Conservation (phyloP, 768 basidiomycete species). For the Fomitopsis serialis region DNA sequence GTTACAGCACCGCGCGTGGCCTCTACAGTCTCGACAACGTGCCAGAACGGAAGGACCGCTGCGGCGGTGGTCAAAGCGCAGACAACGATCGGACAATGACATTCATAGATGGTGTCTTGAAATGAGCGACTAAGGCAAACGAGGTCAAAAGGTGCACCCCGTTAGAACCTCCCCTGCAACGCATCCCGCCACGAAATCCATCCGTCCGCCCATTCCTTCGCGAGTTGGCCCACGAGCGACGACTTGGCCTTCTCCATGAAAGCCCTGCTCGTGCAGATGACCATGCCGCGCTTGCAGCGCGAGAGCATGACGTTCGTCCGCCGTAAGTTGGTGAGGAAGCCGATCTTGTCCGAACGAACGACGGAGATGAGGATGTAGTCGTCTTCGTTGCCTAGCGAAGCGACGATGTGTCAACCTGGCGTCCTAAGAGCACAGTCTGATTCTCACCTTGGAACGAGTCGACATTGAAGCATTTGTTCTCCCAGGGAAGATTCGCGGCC, state of each 20-base stretch:
- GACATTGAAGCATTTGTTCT: conserved; percentile 27
- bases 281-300: conserved; percentile 28
- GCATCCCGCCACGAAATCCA: conserved; percentile 10
- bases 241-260: conserved; percentile 17
- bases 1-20: neutral
- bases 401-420: neutral
- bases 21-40: neutral
- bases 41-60: neutral
- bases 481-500: conserved; percentile 16
- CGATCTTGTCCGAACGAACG: conserved; percentile 24
- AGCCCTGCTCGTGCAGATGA: conserved; percentile 20
- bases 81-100: no score
- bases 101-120: neutral
- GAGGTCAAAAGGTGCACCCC: neutral
- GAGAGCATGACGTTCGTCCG: conserved; percentile 33
- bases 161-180: conserved; percentile 5
- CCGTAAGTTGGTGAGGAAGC: conserved; percentile 24
- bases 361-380: conserved; percentile 28
- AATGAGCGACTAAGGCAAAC: neutral
- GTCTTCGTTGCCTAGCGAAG: conserved; percentile 26
- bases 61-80: neutral
- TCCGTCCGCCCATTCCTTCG: conserved; percentile 10
- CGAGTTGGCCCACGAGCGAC: conserved; percentile 23
- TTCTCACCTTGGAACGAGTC: conserved; percentile 31
- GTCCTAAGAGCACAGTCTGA: neutral